A percentile compares a stretch with the other conserved stretches of the same genome.
Evolutionary conservation across 768 basidiomycete genomes (phyloP).

Genomic region (Kwoniella newhampshirensis): DNA sequence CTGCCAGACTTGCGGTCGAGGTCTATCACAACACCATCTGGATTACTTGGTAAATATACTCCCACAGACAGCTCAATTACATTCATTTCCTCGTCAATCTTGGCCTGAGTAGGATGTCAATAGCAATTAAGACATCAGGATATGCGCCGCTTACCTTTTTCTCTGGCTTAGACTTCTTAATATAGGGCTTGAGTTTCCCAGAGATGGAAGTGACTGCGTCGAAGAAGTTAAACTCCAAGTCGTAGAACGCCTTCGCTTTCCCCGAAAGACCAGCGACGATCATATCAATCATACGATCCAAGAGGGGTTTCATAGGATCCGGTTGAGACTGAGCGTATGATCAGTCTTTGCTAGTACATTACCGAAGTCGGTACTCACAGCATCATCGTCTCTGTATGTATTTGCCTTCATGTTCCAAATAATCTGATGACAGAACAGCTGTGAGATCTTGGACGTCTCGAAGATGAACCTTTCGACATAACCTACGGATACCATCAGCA

Average conservation of each 20-base stretch:
- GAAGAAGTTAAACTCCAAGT: slow-evolving; percentile 94
- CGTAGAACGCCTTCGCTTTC: slow-evolving; percentile 82
- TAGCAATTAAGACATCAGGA: neutral
- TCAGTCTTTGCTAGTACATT: neutral
- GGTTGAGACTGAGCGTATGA: slow-evolving; percentile 53
- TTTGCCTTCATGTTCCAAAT: slow-evolving; percentile 99
- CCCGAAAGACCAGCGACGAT: slow-evolving; percentile 86
- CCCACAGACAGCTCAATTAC: slow-evolving; percentile 91
- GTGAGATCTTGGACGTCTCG: slow-evolving; percentile 95
- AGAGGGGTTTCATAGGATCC: slow-evolving; percentile 91
- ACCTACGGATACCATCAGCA: slow-evolving; percentile 57
- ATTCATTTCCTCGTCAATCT: slow-evolving; percentile 99
- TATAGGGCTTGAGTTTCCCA: slow-evolving; percentile 92
- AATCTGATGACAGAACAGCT: slow-evolving; percentile 97
- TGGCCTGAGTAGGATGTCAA: slow-evolving; percentile 63
- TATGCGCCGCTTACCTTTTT: slow-evolving; percentile 70
- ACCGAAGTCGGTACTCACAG: slow-evolving; percentile 66
- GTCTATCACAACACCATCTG: slow-evolving; percentile 94
- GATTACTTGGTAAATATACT: slow-evolving; percentile 95
- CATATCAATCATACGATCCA: slow-evolving; percentile 78
- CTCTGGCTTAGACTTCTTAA: slow-evolving; percentile 91
- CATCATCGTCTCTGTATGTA: slow-evolving; percentile 85
- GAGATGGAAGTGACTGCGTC: slow-evolving; percentile 96
- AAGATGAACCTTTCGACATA: slow-evolving; percentile 95
- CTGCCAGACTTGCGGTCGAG: slow-evolving; percentile 95